phyloP scores from a whole-genome alignment of 805 yeast genomes.

The Ogataea trehaloabstinens region DNA sequence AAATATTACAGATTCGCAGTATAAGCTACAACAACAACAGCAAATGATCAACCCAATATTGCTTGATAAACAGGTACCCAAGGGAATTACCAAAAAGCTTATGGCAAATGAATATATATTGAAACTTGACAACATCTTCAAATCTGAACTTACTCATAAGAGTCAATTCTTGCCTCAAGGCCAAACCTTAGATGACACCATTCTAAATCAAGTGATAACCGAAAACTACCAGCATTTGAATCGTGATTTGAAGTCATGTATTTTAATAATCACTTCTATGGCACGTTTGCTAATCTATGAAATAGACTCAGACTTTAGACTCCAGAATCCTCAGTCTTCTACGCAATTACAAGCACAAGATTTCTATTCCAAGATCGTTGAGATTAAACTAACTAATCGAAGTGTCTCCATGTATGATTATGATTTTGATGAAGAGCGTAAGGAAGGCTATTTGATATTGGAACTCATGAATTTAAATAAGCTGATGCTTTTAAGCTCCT shows the following conservation, averaged over 20 bases:
- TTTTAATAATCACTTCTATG: conserved; percentile 34
- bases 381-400: conserved; percentile 45
- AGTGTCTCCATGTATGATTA: conserved; percentile 76
- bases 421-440: conserved; percentile 61
- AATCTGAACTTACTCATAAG: conserved; percentile 33
- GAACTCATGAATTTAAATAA: conserved; percentile 58
- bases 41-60: conserved; percentile 33
- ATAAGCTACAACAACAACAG: conserved; percentile 26
- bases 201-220: conserved; percentile 29
- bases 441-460: conserved; percentile 61
- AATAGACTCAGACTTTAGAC: conserved; percentile 29
- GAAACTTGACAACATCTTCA: conserved; percentile 32
- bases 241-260: conserved; percentile 32
- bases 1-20: conserved; percentile 15
- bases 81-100: conserved; percentile 26
- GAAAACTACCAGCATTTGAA: conserved; percentile 29
- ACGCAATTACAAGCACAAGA: conserved; percentile 42
- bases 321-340: conserved; percentile 31
- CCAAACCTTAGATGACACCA: conserved; percentile 31
- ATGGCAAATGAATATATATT: conserved; percentile 32
- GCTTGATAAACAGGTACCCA: conserved; percentile 32
- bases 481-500: conserved; percentile 52
- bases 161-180: conserved; percentile 28
- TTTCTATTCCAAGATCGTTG: conserved; percentile 32
- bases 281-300: conserved; percentile 37